Evolutionary conservation across 2,329 filamentous ascomycete species (phyloP).

Genomic region (Acarospora socialis): DNA sequence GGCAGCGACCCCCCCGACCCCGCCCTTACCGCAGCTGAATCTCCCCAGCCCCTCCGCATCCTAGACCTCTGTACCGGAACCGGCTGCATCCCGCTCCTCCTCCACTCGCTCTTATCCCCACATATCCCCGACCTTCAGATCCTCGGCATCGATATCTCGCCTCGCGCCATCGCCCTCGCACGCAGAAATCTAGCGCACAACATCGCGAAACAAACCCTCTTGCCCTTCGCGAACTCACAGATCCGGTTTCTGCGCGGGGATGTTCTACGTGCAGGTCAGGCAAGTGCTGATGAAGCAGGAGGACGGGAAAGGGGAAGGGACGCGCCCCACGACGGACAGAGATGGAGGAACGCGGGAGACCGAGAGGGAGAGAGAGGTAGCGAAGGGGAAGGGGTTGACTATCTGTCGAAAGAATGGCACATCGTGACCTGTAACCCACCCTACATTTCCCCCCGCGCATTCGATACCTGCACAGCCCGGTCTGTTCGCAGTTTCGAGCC

Average conservation of each 20-base stretch:
- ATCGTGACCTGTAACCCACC: slow-evolving; percentile 81
- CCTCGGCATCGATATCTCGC: slow-evolving; percentile 62
- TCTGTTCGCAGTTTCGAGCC: slow-evolving; percentile 79
- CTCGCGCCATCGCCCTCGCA: slow-evolving; percentile 50
- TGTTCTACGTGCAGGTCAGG: too few relatives aligned
- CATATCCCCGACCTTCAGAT: slow-evolving; percentile 33
- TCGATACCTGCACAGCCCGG: slow-evolving; percentile 47
- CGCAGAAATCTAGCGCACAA: slow-evolving; percentile 47
- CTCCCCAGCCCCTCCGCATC: slow-evolving; percentile 37
- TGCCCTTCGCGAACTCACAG: slow-evolving; percentile 18
- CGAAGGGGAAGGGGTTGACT: slow-evolving; percentile 10
- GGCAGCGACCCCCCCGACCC: too few relatives aligned
- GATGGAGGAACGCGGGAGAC: too few relatives aligned
- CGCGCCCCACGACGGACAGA: too few relatives aligned
- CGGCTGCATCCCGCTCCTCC: slow-evolving; percentile 72
- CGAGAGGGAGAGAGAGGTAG: slow-evolving; percentile 1
- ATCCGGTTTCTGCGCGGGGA: slow-evolving; percentile 36
- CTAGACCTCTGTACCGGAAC: slow-evolving; percentile 84
- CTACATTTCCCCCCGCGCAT: slow-evolving; percentile 60
- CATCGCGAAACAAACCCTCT: slow-evolving; percentile 18
- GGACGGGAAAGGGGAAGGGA: too few relatives aligned
- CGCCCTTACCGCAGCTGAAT: not conserved
- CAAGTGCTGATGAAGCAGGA: too few relatives aligned
- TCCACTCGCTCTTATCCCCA: slow-evolving; percentile 46
- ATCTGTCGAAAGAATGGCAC: slow-evolving; percentile 31